Evolutionary conservation across 495 filamentous ascomycete genomes (phyloP).

Genomic region (Aspergillus nidulans): DNA sequence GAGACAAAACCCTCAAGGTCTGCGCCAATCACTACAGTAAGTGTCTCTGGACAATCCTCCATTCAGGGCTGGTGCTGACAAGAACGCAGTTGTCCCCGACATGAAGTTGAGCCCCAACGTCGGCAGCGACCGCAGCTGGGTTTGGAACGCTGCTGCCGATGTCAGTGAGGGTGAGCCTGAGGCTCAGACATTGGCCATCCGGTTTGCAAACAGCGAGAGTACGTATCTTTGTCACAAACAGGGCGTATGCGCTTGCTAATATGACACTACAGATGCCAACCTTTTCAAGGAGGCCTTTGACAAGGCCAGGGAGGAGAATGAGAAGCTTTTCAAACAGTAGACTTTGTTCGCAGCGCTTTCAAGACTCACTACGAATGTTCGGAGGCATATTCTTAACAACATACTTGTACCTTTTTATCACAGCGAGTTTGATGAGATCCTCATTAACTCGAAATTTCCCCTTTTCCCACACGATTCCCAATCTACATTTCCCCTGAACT

Average conservation of each 20-base stretch:
- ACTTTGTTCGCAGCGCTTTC: neutral
- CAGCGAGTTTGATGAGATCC: constrained; percentile 14
- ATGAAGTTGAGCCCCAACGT: constrained; percentile 99
- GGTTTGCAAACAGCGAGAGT: constrained; percentile 98
- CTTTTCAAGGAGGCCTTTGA: constrained; percentile 97
- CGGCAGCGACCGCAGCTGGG: constrained; percentile 96
- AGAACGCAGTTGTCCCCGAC: constrained; percentile 79
- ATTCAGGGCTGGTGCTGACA: constrained; percentile 12
- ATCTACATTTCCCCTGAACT: constrained; percentile 6
- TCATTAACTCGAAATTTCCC: constrained; percentile 12
- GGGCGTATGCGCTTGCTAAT: constrained; percentile 3
- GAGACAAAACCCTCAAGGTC: constrained; percentile 99
- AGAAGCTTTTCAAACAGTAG: constrained; percentile 66
- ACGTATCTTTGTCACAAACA: constrained; percentile 33
- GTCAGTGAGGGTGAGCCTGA: constrained; percentile 98
- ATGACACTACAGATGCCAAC: constrained; percentile 69
- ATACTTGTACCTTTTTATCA: constrained; percentile 13
- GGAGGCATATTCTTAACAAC: constrained; percentile 17
- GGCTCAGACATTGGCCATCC: constrained; percentile 91
- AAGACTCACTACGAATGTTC: constrained; percentile 14
- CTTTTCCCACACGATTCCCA: constrained; percentile 10
- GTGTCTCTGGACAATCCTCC: constrained; percentile 22
- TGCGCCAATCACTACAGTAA: constrained; percentile 99
- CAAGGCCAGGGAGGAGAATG: constrained; percentile 96
- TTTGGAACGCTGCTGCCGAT: constrained; percentile 97